Evolutionary conservation across 768 basidiomycete genomes (phyloP), one percentile per base, ranked within the genome.

Genomic region (Hirschioporus abietinus): DNA sequence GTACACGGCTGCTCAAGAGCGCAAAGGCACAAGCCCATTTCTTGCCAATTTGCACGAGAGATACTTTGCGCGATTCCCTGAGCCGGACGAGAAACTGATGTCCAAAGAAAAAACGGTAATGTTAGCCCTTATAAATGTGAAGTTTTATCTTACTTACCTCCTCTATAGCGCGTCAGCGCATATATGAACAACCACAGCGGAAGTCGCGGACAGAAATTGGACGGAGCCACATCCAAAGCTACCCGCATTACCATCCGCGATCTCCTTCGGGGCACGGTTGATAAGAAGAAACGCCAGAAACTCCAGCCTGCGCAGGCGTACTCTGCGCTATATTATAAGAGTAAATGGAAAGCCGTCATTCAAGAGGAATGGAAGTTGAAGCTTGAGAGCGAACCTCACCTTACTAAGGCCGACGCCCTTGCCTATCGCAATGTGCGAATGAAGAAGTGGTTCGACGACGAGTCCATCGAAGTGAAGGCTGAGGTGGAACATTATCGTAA

Each of bases 401-500:
- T 25, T 2, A 6, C 60, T 2, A 25, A 34, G 30, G 20, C 10
- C 10, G 23, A 12, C 9, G 12, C n/a, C 42, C 3, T 61, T 18
- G 17, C 60, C 25, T 61, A 15, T 15, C 3, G 3, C 4, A 61
- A 61, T 18, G 2, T 25, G 60, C 30, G 24, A 6, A 15, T 61
- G 12, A 2, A 15, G 3, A 2, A 61, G 23, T 8, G 4, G 1
- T 61, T 6, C 30, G 60, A 6, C 15, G 60, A 4, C 60, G 60
- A 61, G 23, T 2, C 60, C 15, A 15, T 6, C 23, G 60, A 3
- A 4, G 18, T 61, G 7, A 61, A 61, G 60, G 60, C 97, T 72
- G 97, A 97, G 58, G 97, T 98, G 70, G 97, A 99, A 96, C 42
- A 52, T 10, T 52, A 52, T 52, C 42, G 42, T 15, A 52, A 15